phyloP scores from a whole-genome alignment of 2,329 filamentous ascomycete species.

The Hawksworthiomyces lignivorus region DNA sequence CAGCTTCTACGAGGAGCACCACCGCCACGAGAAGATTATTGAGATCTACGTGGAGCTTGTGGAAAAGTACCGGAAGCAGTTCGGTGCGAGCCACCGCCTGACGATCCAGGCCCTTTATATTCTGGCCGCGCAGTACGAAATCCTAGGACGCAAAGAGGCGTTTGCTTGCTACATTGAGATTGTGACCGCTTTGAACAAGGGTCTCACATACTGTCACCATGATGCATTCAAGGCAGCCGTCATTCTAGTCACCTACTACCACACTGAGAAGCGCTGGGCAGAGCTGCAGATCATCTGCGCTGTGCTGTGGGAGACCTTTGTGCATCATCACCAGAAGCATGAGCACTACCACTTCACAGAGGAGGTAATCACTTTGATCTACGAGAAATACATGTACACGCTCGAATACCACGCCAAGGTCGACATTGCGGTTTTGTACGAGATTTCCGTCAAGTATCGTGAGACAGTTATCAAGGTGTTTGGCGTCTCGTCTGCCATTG shows the following conservation, averaged over 20 bases:
- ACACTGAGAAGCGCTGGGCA: slow-evolving; percentile 34
- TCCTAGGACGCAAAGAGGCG: slow-evolving; percentile 25
- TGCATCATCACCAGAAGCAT: slow-evolving; percentile 31
- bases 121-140: slow-evolving; percentile 20
- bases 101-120: slow-evolving; percentile 28
- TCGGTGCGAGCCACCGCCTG: slow-evolving; percentile 22
- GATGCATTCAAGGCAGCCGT: slow-evolving; percentile 39
- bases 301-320: slow-evolving; percentile 38
- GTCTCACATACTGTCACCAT: slow-evolving; percentile 27
- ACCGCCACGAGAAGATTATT: slow-evolving; percentile 30
- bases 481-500: slow-evolving; percentile 21
- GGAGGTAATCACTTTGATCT: slow-evolving; percentile 36
- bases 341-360: slow-evolving; percentile 27
- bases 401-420: slow-evolving; percentile 35
- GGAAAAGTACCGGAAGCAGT: slow-evolving; percentile 24
- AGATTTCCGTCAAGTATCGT: slow-evolving; percentile 40
- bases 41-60: slow-evolving; percentile 28
- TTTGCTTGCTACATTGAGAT: slow-evolving; percentile 31
- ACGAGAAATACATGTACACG: slow-evolving; percentile 38
- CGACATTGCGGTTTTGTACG: slow-evolving; percentile 35
- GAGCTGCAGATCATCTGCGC: slow-evolving; percentile 37
- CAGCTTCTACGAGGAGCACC: slow-evolving; percentile 27
- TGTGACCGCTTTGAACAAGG: slow-evolving; percentile 25
- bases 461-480: slow-evolving; percentile 34
- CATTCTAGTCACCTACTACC: slow-evolving; percentile 36